Evolutionary conservation across 495 filamentous ascomycete species (phyloP).

Genomic region (Annulohypoxylon bovei): DNA sequence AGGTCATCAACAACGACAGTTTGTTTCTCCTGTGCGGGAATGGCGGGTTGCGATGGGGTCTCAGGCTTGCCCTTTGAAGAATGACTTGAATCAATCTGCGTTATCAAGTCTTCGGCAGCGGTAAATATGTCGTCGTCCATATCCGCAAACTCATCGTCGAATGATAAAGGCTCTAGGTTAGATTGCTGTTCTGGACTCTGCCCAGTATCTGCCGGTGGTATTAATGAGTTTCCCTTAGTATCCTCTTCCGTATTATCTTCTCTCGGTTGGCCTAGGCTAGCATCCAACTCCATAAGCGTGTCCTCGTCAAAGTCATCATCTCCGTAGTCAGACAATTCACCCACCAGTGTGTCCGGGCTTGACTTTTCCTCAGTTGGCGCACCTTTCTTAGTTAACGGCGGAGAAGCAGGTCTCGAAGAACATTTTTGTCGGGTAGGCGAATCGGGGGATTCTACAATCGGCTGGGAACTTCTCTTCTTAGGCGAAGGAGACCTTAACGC

Average conservation of each 20-base stretch:
- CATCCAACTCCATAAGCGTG: constrained; percentile 63
- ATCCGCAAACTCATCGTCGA: constrained; percentile 67
- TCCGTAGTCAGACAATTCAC: constrained; percentile 56
- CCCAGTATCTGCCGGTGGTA: constrained; percentile 20
- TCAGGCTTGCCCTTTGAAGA: constrained; percentile 8
- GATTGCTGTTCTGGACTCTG: constrained; percentile 4
- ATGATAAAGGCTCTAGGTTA: constrained; percentile 34
- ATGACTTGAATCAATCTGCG: constrained; percentile 55
- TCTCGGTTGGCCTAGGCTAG: constrained; percentile 54
- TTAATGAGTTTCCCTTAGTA: no score
- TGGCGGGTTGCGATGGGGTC: neutral
- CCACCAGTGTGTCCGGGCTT: constrained; percentile 40
- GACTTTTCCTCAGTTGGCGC: neutral
- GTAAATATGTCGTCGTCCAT: constrained; percentile 70
- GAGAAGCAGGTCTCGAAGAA: constrained; percentile 26
- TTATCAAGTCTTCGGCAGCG: constrained; percentile 66
- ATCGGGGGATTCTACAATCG: constrained; percentile 14
- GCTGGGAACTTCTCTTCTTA: constrained; percentile 36
- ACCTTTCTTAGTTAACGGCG: constrained; percentile 1
- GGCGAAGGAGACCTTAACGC: constrained; percentile 46
- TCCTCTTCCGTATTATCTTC: constrained; percentile 16
- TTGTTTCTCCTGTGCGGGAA: constrained; percentile 12
- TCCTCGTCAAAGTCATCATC: constrained; percentile 62
- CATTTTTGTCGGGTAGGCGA: constrained; percentile 30
- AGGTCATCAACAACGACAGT: constrained; percentile 19